phyloP scores from a whole-genome alignment of 306 rosid genomes.

The Hippophae rhamnoides region DNA sequence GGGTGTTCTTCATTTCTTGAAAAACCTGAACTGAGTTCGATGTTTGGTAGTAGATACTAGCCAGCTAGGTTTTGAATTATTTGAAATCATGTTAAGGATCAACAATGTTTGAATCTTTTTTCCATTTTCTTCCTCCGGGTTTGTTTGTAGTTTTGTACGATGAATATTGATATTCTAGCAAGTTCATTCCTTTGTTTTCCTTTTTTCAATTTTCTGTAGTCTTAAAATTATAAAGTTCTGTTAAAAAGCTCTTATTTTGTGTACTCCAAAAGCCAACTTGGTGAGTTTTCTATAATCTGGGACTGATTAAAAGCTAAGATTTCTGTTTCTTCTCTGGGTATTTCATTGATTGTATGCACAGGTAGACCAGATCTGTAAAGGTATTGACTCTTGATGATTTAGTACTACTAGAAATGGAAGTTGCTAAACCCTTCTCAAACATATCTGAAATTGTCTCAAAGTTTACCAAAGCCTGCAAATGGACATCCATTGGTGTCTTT shows the following conservation, averaged over 20 bases:
- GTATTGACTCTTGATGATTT: constrained; percentile 16
- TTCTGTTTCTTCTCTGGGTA: constrained; percentile 22
- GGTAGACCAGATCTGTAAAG: constrained; percentile 14
- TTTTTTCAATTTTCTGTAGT: neutral
- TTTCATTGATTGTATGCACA: constrained; percentile 15
- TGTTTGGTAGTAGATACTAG: too few species aligned
- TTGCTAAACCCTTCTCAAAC: constrained; percentile 47
- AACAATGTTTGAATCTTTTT: constrained; percentile 6
- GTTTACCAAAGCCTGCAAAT: constrained; percentile 57
- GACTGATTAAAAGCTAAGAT: constrained; percentile 26
- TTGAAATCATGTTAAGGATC: neutral
- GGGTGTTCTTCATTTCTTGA: too few species aligned
- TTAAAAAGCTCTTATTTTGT: too few species aligned
- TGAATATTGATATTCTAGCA: neutral
- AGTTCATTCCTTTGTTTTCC: neutral
- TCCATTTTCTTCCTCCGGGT: neutral
- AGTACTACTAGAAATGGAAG: constrained; percentile 37
- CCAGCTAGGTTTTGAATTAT: too few species aligned
- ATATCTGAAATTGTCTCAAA: constrained; percentile 59
- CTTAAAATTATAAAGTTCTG: neutral
- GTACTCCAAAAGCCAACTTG: neutral
- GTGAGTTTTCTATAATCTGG: constrained; percentile 12
- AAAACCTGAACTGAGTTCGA: too few species aligned
- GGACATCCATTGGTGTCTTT: constrained; percentile 70
- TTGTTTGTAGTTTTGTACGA: neutral